phyloP scores from a whole-genome alignment of 805 yeast genomes.

The Zygosaccharomyces bisporus region DNA sequence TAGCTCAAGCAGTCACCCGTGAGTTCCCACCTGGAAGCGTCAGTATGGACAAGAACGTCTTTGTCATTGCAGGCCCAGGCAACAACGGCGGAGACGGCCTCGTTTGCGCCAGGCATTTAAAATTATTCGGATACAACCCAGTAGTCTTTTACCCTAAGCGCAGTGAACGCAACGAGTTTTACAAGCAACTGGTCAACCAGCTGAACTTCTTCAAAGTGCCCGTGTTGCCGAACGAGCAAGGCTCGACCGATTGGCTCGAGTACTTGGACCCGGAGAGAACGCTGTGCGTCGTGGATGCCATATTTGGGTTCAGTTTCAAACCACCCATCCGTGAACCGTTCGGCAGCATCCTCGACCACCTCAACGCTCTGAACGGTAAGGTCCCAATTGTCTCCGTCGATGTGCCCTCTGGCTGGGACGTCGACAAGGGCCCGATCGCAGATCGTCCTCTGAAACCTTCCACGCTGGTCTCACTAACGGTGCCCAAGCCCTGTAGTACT shows the following conservation, averaged over 20 bases:
- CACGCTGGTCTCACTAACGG: slow-evolving; percentile 78
- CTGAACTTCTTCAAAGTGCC: slow-evolving; percentile 59
- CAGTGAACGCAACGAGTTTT: slow-evolving; percentile 52
- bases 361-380: slow-evolving; percentile 34
- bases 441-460: slow-evolving; percentile 51
- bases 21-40: slow-evolving; percentile 50
- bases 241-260: slow-evolving; percentile 23
- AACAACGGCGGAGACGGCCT: slow-evolving; percentile 96
- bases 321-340: slow-evolving; percentile 87
- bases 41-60: slow-evolving; percentile 42
- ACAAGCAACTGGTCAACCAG: slow-evolving; percentile 60
- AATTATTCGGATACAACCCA: slow-evolving; percentile 75
- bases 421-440: slow-evolving; percentile 71
- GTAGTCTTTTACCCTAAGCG: slow-evolving; percentile 74
- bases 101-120: slow-evolving; percentile 90
- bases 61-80: slow-evolving; percentile 90
- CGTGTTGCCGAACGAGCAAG: slow-evolving; percentile 43
- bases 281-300: slow-evolving; percentile 65
- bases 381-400: slow-evolving; percentile 78
- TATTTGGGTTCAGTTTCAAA: slow-evolving; percentile 90
- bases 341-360: slow-evolving; percentile 42
- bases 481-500: slow-evolving; percentile 85
- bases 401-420: slow-evolving; percentile 97
- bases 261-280: slow-evolving; percentile 36
- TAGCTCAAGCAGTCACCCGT: slow-evolving; percentile 77